These are phyloP conservation scores for Salix exigua DNA, from an alignment of 345 rosid species.

Conservation along the genomic window DNA sequence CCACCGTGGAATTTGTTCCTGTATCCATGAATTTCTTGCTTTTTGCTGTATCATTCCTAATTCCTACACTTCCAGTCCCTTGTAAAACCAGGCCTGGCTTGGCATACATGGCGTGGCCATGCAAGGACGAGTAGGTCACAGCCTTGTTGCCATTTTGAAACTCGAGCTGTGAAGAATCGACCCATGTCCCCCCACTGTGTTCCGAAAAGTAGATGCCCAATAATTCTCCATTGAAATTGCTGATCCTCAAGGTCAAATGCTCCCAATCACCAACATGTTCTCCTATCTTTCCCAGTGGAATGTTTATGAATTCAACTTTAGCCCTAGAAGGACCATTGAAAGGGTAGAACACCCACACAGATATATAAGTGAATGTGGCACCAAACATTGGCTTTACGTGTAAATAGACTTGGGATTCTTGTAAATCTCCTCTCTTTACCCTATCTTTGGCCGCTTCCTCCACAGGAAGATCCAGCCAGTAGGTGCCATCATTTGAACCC, in stretches of 20 bases:
- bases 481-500: conserved; percentile 62
- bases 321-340: conserved; percentile 76
- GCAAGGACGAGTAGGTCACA: conserved; percentile 57
- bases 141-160: conserved; percentile 51
- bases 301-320: conserved; percentile 50
- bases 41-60: conserved; percentile 74
- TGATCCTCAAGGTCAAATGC: conserved; percentile 66
- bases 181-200: conserved; percentile 73
- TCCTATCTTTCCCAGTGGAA: conserved; percentile 62
- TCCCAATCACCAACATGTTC: conserved; percentile 94
- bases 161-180: conserved; percentile 60
- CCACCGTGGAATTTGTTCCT: conserved; percentile 33
- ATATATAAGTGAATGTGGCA: conserved; percentile 70
- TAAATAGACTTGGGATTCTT: conserved; percentile 44
- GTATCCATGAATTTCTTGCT: conserved; percentile 49
- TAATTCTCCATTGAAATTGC: conserved; percentile 72
- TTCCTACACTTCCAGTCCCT: conserved; percentile 53
- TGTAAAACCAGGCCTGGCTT: conserved; percentile 75
- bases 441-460: conserved; percentile 44
- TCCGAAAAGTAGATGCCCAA: conserved; percentile 50
- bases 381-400: conserved; percentile 80
- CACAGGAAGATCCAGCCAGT: conserved; percentile 74
- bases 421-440: conserved; percentile 65
- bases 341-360: conserved; percentile 75
- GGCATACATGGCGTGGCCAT: conserved; percentile 77